phyloP scores from a whole-genome alignment of 345 rosid species.

The Aethionema arabicum region DNA sequence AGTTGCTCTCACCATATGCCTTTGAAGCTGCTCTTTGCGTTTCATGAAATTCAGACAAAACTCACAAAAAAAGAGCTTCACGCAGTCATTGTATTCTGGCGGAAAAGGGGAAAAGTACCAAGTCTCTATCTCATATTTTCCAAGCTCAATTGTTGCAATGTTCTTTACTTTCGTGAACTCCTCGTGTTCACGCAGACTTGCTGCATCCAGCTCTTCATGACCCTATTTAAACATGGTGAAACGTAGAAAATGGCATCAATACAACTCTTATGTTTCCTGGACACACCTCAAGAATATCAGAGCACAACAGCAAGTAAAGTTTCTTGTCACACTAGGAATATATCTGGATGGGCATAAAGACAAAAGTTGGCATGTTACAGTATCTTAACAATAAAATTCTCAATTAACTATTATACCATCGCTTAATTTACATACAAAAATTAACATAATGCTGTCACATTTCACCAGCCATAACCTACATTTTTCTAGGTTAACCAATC shows the following conservation, averaged over 20 bases:
- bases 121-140: slow-evolving; percentile 96
- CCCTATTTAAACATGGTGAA: slow-evolving; percentile 48
- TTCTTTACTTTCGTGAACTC: slow-evolving; percentile 96
- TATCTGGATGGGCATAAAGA: too few species aligned
- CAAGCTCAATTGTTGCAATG: slow-evolving; percentile 95
- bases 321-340: background rate
- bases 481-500: too few species aligned
- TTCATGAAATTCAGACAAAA: slow-evolving; percentile 97
- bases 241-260: background rate
- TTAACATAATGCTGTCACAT: too few species aligned
- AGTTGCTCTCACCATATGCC: slow-evolving; percentile 92
- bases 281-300: background rate
- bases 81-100: slow-evolving; percentile 85
- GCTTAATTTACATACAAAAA: too few species aligned
- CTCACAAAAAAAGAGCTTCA: slow-evolving; percentile 93
- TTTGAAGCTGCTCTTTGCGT: slow-evolving; percentile 95
- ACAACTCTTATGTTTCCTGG: background rate
- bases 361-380: too few species aligned
- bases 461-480: too few species aligned
- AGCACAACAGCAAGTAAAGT: too few species aligned
- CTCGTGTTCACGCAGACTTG: slow-evolving; percentile 95
- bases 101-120: slow-evolving; percentile 99
- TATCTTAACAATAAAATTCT: too few species aligned
- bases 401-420: too few species aligned
- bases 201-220: slow-evolving; percentile 98